Evolutionary conservation across 1,284 basidiomycete species (phyloP).

Genomic region (Malassezia psittaci): DNA sequence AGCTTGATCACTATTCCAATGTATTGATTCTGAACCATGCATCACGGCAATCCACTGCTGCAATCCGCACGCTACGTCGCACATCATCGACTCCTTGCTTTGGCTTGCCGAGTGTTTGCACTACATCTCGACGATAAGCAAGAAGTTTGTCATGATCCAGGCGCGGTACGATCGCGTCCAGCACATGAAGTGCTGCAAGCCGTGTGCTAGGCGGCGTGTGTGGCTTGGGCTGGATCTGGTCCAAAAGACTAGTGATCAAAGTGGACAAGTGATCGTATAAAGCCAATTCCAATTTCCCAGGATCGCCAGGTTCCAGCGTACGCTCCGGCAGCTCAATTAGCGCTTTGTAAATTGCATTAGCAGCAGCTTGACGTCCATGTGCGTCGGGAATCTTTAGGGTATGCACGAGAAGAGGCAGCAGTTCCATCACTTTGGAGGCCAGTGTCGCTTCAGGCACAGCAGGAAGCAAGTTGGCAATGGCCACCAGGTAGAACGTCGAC

Average conservation of each 20-base stretch:
- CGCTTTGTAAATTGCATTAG: slow-evolving; percentile 66
- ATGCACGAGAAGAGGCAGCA: slow-evolving; percentile 77
- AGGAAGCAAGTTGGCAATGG: slow-evolving; percentile 70
- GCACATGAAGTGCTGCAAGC: slow-evolving; percentile 62
- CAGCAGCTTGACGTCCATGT: slow-evolving; percentile 65
- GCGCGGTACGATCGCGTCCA: slow-evolving; percentile 62
- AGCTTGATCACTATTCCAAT: background rate
- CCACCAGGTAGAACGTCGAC: slow-evolving; percentile 62
- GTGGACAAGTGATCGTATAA: slow-evolving; percentile 17
- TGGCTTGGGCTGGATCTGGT: slow-evolving; percentile 15
- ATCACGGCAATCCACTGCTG: slow-evolving; percentile 36
- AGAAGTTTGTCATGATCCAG: slow-evolving; percentile 71
- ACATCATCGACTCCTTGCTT: slow-evolving; percentile 35
- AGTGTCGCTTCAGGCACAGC: slow-evolving; percentile 60
- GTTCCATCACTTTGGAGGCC: slow-evolving; percentile 50
- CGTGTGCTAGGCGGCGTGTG: slow-evolving; percentile 56
- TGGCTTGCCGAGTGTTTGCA: slow-evolving; percentile 58
- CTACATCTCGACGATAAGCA: slow-evolving; percentile 60
- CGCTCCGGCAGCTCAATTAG: slow-evolving; percentile 54
- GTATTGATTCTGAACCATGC: slow-evolving; percentile 24
- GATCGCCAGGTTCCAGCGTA: slow-evolving; percentile 24
- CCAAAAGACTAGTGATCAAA: slow-evolving; percentile 24
- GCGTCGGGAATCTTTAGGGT: slow-evolving; percentile 67
- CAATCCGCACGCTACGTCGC: slow-evolving; percentile 23
- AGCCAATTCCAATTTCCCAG: slow-evolving; percentile 1